phyloP scores from a whole-genome alignment of 2,329 filamentous ascomycete genomes.

The Aspergillus cejpii region DNA sequence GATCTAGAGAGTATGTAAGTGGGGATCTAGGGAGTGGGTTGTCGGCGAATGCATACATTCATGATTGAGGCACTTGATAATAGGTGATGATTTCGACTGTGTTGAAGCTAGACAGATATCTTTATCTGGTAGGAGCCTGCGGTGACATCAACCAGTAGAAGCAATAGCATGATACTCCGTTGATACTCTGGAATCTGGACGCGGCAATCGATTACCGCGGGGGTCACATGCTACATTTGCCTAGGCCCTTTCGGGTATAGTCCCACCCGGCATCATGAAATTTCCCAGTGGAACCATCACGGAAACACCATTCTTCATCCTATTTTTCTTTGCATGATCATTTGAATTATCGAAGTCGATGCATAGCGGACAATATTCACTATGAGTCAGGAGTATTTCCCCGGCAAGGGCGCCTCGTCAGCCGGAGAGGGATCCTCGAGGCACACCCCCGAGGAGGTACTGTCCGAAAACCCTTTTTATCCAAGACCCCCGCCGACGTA shows the following conservation, averaged over 20 bases:
- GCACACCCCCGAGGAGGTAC: slow-evolving; percentile 23
- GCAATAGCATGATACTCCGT: no score
- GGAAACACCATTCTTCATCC: slow-evolving; percentile 2
- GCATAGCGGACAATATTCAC: slow-evolving; percentile 11
- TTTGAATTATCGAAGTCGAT: slow-evolving; percentile 8
- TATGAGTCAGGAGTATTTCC: slow-evolving; percentile 43
- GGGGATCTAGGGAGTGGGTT: slow-evolving; percentile 2
- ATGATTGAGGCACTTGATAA: slow-evolving; percentile 1
- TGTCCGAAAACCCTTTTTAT: slow-evolving; percentile 23
- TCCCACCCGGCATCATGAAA: slow-evolving; percentile 19
- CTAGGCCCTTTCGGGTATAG: slow-evolving; percentile 21
- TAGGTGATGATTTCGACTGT: neutral
- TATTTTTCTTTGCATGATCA: slow-evolving; percentile 6
- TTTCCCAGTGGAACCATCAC: slow-evolving; percentile 10
- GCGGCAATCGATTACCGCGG: slow-evolving; percentile 1
- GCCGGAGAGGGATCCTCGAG: slow-evolving; percentile 35
- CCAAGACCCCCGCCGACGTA: slow-evolving; percentile 54
- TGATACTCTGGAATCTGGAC: no score
- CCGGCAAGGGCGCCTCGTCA: slow-evolving; percentile 30
- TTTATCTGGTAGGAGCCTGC: neutral
- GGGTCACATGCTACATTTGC: slow-evolving; percentile 23
- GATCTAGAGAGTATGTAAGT: slow-evolving; percentile 54
- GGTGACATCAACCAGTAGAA: slow-evolving; percentile 6
- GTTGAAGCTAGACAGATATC: neutral
- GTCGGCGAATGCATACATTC: slow-evolving; percentile 7